Conservation (phyloP, 495 filamentous ascomycete species). For the Daldinia grandis region DNA sequence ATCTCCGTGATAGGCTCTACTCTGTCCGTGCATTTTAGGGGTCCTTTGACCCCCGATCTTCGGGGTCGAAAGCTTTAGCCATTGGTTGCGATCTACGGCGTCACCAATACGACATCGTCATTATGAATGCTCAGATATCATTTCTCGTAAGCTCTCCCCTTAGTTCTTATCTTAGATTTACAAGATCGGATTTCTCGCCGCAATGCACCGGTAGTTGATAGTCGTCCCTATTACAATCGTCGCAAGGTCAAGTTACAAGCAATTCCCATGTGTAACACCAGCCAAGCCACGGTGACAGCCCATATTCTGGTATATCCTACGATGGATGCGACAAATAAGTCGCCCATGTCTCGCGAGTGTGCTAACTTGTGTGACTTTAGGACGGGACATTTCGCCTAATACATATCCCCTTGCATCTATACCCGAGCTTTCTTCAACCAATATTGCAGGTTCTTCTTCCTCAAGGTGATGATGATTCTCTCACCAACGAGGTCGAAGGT, state of each 20-base stretch:
- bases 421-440: slow-evolving; percentile 81
- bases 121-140: slow-evolving; percentile 64
- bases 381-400: slow-evolving; percentile 88
- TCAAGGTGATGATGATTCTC: slow-evolving; percentile 42
- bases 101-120: slow-evolving; percentile 42
- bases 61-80: slow-evolving; percentile 40
- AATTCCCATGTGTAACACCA: slow-evolving; percentile 33
- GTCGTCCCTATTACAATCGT: slow-evolving; percentile 17
- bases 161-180: slow-evolving; percentile 22
- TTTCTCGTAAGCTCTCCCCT: slow-evolving; percentile 58
- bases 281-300: slow-evolving; percentile 26
- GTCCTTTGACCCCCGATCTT: slow-evolving; percentile 38
- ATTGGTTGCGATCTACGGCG: slow-evolving; percentile 26
- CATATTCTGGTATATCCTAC: slow-evolving; percentile 35
- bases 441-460: slow-evolving; percentile 85
- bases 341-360: slow-evolving; percentile 16
- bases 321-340: slow-evolving; percentile 27
- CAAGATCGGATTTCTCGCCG: slow-evolving; percentile 10
- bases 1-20: slow-evolving; percentile 35
- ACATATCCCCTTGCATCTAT: slow-evolving; percentile 86
- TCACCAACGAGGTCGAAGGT: slow-evolving; percentile 50
- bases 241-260: slow-evolving; percentile 14
- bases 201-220: slow-evolving; percentile 8
- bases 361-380: slow-evolving; percentile 57
- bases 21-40: slow-evolving; percentile 42